These are phyloP conservation scores for Chlamydomonas incerta DNA, from an alignment of 139 green algal genomes.

Conservation along the genomic window DNA sequence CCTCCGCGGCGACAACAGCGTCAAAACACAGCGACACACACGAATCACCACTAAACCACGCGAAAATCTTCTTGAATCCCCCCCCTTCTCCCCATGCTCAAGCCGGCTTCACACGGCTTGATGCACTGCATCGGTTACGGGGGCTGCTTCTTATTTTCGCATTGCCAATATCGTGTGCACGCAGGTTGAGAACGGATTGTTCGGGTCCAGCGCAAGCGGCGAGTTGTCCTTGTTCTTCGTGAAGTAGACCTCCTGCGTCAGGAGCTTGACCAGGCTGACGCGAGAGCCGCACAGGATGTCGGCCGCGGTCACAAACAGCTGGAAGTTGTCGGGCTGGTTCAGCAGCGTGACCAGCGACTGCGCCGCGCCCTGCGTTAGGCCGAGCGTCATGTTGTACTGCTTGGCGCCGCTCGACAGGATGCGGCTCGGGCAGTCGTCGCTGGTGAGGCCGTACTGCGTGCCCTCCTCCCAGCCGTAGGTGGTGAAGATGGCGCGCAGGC, in stretches of 20 bases:
- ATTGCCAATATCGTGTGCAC: slow-evolving; percentile 10
- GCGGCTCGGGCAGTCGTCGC: neutral
- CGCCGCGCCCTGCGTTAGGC: neutral
- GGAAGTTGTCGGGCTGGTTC: neutral
- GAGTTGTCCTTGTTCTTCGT: neutral
- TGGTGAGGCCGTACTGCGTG: neutral
- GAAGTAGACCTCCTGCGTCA: slow-evolving; percentile 22
- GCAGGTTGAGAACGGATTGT: slow-evolving; percentile 9
- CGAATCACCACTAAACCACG: no score
- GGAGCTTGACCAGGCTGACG: neutral
- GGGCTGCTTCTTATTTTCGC: neutral
- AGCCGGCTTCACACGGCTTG: no score
- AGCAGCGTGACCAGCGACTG: neutral
- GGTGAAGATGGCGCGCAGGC: slow-evolving; percentile 12
- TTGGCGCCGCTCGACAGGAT: neutral
- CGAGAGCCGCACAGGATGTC: slow-evolving; percentile 6
- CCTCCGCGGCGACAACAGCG: no score
- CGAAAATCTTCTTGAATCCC: no score
- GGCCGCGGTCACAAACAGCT: slow-evolving; percentile 20
- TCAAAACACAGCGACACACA: no score
- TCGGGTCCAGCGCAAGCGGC: neutral
- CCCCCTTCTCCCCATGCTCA: no score
- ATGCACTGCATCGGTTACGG: no score
- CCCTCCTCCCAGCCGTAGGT: slow-evolving; percentile 7
- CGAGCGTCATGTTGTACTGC: slow-evolving; percentile 30